Evolutionary conservation across 2,329 filamentous ascomycete species (phyloP).

Genomic region (Chaetomiaceae sp.): DNA sequence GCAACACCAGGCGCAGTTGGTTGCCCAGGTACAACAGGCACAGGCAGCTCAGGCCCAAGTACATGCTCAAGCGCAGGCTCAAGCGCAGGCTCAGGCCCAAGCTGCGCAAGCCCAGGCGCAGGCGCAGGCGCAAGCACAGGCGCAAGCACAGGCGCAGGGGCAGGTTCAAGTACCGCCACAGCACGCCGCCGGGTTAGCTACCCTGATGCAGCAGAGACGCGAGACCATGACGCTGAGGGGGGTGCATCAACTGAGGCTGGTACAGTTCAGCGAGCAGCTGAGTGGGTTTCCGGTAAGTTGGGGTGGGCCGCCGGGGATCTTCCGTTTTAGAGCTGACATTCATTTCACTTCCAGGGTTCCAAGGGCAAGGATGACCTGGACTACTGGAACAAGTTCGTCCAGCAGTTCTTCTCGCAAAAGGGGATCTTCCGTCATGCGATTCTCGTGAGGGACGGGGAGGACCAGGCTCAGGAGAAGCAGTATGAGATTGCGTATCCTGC

Average conservation of each 20-base stretch:
- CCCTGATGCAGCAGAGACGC: slow-evolving; percentile 41
- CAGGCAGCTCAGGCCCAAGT: slow-evolving; percentile 35
- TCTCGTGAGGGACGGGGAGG: slow-evolving; percentile 48
- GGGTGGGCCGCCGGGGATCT: not conserved
- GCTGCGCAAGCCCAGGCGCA: slow-evolving; percentile 36
- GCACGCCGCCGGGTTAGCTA: slow-evolving; percentile 29
- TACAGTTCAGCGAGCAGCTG: slow-evolving; percentile 58
- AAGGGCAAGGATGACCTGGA: slow-evolving; percentile 61
- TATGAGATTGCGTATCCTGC: slow-evolving; percentile 82
- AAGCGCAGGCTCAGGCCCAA: slow-evolving; percentile 35
- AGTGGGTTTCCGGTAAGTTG: slow-evolving; percentile 50
- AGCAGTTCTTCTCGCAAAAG: slow-evolving; percentile 69
- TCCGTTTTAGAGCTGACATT: slow-evolving; percentile 15
- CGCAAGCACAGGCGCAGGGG: slow-evolving; percentile 26
- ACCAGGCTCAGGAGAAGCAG: slow-evolving; percentile 59
- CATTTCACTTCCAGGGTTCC: slow-evolving; percentile 38
- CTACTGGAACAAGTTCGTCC: slow-evolving; percentile 76
- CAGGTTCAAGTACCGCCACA: slow-evolving; percentile 32
- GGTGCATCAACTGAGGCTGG: slow-evolving; percentile 52
- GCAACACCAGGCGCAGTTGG: slow-evolving; percentile 33
- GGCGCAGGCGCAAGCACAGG: slow-evolving; percentile 20
- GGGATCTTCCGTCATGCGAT: slow-evolving; percentile 73
- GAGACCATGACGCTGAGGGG: slow-evolving; percentile 42
- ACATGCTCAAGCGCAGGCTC: slow-evolving; percentile 34
- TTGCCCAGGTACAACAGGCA: slow-evolving; percentile 32